These are phyloP conservation scores for Bolboschoenoplectus hybrid DNA, from an alignment of 202 grass and related monocot genomes.

Conservation along the genomic window DNA sequence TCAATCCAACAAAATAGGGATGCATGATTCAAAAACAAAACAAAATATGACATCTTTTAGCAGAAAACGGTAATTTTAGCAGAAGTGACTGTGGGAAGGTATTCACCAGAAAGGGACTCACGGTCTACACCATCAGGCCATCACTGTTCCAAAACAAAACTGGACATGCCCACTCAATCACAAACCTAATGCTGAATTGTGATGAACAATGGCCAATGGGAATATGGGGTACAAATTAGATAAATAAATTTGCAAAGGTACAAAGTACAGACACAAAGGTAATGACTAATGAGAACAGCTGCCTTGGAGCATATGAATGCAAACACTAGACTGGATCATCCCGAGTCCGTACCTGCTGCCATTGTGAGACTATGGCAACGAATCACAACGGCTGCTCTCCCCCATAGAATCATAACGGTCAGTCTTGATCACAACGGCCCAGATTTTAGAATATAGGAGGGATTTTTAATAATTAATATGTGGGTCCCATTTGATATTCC, in stretches of 20 bases:
- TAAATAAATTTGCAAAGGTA: not conserved
- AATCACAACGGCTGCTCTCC: too few species aligned
- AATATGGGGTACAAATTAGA: not conserved
- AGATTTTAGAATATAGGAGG: too few species aligned
- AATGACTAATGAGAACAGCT: slow-evolving; percentile 1
- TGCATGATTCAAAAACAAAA: not conserved
- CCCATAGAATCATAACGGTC: too few species aligned
- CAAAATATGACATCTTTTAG: not conserved
- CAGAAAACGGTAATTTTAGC: not conserved
- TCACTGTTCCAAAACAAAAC: slow-evolving; percentile 1
- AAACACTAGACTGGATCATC: not conserved
- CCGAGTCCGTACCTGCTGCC: too few species aligned
- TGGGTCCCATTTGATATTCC: too few species aligned
- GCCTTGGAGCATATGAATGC: not conserved
- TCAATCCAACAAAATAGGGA: not conserved
- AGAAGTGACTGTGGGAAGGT: not conserved
- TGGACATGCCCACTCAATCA: not conserved
- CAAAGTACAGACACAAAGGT: not conserved
- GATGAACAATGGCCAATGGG: not conserved
- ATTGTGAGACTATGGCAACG: too few species aligned
- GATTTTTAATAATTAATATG: too few species aligned
- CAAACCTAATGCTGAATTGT: not conserved
- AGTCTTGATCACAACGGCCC: too few species aligned
- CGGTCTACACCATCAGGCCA: not conserved
- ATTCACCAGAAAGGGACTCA: not conserved